Conservation (phyloP, 108 stramenopile species). For the Fragilariopsis cylindrus region DNA sequence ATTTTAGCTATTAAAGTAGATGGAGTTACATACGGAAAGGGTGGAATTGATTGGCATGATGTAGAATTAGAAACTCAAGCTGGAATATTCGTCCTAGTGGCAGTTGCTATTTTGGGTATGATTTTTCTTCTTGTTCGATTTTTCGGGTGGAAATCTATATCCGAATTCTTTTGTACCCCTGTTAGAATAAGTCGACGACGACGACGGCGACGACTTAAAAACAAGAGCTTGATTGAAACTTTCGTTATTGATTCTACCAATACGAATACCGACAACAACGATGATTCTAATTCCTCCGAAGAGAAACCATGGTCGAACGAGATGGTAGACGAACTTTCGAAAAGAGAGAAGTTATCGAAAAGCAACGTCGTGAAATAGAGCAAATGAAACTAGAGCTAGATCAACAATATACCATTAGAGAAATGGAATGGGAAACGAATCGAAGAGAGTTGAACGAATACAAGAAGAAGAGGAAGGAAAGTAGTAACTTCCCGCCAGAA, state of each 20-base stretch:
- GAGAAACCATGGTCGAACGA: no score
- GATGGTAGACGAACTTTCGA: neutral
- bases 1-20: constrained; percentile 11
- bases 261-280: no score
- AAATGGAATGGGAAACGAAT: constrained; percentile 18
- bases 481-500: neutral
- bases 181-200: constrained; percentile 1
- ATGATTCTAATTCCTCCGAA: no score
- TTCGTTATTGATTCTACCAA: neutral
- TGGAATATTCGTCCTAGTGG: neutral
- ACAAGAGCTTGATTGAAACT: neutral
- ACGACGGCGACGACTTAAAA: neutral
- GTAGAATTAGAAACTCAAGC: neutral
- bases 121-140: neutral
- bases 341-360: constrained; percentile 3
- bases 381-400: constrained; percentile 8
- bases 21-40: constrained; percentile 7
- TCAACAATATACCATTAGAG: constrained; percentile 5
- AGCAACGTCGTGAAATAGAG: constrained; percentile 9
- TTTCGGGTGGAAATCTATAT: neutral
- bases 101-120: neutral
- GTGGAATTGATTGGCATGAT: constrained; percentile 14
- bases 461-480: neutral
- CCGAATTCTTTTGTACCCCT: neutral
- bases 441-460: neutral